Evolutionary conservation across 2,329 filamentous ascomycete genomes (phyloP), one percentile per base, ranked within the genome.

Genomic region (Penicillium sp.): DNA sequence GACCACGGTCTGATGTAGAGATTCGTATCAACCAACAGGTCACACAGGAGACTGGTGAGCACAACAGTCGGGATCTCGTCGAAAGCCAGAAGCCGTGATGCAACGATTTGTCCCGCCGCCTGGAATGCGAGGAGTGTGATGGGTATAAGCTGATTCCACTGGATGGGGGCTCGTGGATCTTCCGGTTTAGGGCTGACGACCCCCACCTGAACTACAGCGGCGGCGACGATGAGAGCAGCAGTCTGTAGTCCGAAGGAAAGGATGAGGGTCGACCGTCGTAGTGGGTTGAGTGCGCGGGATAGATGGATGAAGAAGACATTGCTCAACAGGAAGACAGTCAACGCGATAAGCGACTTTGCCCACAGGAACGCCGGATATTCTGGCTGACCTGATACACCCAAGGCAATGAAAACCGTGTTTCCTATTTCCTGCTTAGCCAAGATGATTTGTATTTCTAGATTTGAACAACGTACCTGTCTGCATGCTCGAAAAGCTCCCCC

Each of bases 41-140:
- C 70, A 45, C 66, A 69, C 6, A 70, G 58, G 3, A 71, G 49
- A 2, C 67, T 67, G 0, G 70, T 73, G 10, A 72, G 55, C 6
- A 72, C 69, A 2, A 72, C 64, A 0, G 69, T 72, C 0, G 70
- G 70, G 16, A 73, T 62, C 47, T 72, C 70, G 28, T 70, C 63
- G 13, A 67, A 54, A 1, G 56, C 55, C 6, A 73, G 55, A 6
- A 69, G 55, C 1, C 70, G 61, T 1, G 67, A 69, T 0, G 69
- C 58, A 10, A 62, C 61, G 18, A 72, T 69, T 47, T 72, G 70
- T 0, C 70, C 70, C 1, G 62, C 68, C 1, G 68, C 66, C 48
- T 72, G 67, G 47, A 73, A 71, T 14, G 69, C 59, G 3, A 73
- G 56, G 0, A 72, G 53, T 3, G 64, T 56, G 18, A 73, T 67